Conservation (phyloP, 2,329 filamentous ascomycete species). For the Xylaria sp. region DNA sequence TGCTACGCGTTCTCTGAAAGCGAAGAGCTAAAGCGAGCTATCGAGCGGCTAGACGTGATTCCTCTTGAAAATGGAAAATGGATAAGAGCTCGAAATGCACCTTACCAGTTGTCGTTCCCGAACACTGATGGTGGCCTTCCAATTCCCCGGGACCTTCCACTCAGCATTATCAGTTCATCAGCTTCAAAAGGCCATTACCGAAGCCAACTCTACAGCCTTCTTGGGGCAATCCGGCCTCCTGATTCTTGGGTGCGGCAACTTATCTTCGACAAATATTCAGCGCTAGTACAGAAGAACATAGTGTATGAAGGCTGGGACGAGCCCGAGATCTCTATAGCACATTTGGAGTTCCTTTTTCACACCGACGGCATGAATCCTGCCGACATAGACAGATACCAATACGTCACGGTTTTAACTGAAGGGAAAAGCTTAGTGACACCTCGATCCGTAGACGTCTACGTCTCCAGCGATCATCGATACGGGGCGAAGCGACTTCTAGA, state of each 20-base stretch:
- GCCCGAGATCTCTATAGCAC: constrained; percentile 1
- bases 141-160: constrained; percentile 19
- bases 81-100: constrained; percentile 20
- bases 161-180: not conserved
- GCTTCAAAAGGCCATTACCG: not conserved
- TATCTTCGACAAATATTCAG: constrained; percentile 17
- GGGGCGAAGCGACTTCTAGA: constrained; percentile 36
- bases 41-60: constrained; percentile 35
- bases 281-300: not conserved
- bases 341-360: constrained; percentile 17
- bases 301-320: not conserved
- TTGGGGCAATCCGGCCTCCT: constrained; percentile 6
- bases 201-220: constrained; percentile 10
- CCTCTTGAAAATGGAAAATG: constrained; percentile 39
- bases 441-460: constrained; percentile 21
- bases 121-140: constrained; percentile 16
- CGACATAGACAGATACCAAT: constrained; percentile 10
- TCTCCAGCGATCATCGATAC: constrained; percentile 33
- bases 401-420: not conserved
- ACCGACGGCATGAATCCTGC: constrained; percentile 20
- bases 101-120: constrained; percentile 30
- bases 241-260: constrained; percentile 10
- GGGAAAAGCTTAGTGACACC: not conserved
- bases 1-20: constrained; percentile 1
- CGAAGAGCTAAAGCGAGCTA: not conserved